Base-by-base conservation (phyloP, 2,329 filamentous ascomycete species). In the Venturiaceae sp. region DNA sequence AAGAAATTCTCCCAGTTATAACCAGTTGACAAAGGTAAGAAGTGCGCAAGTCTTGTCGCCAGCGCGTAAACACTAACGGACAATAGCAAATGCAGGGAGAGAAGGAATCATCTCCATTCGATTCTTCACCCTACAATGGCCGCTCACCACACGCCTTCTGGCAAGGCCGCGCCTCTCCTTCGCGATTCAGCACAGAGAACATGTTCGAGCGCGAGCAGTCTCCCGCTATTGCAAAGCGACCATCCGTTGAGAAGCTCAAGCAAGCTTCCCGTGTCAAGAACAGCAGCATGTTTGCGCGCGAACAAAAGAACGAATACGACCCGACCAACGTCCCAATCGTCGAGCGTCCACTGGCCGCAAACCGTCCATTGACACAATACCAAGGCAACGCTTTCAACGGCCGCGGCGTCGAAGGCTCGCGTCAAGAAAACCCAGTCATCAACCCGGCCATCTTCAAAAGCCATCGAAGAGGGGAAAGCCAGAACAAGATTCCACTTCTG, bases 221-320 rank as follows among this genome's bases (percentile, higher is more conserved):
- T 50, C 85, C 89, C 23, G 46, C 58, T n/a, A 34, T 56, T 7
- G 47, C 53, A n/a, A 86, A 84, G 60, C 86, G 92, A 69, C 89
- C 90, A 50, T 97, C 92, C 19, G 92, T 99, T 64, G 94, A 99
- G 80, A 92, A 92, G 68, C 81, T 99, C 60, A 95, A 96, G 76
- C 90, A 87, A 71, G 92, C 91, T 33, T 96, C 92, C 58, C 88
- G 94, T 61, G 94, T 99, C 67, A 96, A 92, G 80, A 97, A 96
- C 77, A 96, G 92, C 81, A 95, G 87, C 75, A 96, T 97, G 80
- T 90, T 96, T 70, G 91, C 90, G 44, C 87, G 92, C 58, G 92
- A 96, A 74, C 87, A 91, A 69, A 92, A 92, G 75, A 84, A 91
- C 71, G 88, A 95, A 76, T 96, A 96, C 77, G 90, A 96, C 71